These are phyloP conservation scores for Hemileia vastatrix DNA, from an alignment of 1,284 basidiomycete species.

Conservation along the genomic window DNA sequence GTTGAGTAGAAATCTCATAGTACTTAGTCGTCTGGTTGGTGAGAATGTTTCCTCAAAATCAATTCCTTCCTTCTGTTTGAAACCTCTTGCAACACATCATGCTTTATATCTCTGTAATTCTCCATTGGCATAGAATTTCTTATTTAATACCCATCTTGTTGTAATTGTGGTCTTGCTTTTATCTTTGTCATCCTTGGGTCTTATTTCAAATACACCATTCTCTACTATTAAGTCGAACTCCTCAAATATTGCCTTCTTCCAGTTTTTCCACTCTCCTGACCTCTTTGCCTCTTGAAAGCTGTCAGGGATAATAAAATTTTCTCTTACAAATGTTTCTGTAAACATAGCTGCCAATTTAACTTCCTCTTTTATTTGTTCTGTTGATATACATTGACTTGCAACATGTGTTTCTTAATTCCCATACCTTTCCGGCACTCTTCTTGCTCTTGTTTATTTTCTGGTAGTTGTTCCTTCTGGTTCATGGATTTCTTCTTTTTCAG, in stretches of 20 bases:
- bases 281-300: too few relatives aligned
- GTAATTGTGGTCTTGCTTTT: neutral
- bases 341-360: too few relatives aligned
- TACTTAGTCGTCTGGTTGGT: neutral
- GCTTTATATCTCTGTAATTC: neutral
- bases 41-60: neutral
- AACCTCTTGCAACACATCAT: neutral
- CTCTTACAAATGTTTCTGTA: too few relatives aligned
- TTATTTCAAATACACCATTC: neutral
- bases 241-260: too few relatives aligned
- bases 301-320: too few relatives aligned
- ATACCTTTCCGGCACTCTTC: neutral
- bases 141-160: neutral
- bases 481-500: neutral
- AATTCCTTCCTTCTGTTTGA: slow-evolving; percentile 3
- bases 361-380: neutral
- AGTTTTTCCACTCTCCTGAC: too few relatives aligned
- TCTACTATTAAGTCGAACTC: too few relatives aligned
- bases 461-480: neutral
- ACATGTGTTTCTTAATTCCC: neutral
- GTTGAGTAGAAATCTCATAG: neutral
- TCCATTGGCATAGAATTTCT: slow-evolving; percentile 1
- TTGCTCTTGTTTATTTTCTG: too few relatives aligned
- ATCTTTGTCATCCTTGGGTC: neutral
- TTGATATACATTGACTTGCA: neutral